These are phyloP conservation scores for Gaeumannomyces sp. DNA, from an alignment of 2,329 filamentous ascomycete genomes.

Conservation along the genomic window DNA sequence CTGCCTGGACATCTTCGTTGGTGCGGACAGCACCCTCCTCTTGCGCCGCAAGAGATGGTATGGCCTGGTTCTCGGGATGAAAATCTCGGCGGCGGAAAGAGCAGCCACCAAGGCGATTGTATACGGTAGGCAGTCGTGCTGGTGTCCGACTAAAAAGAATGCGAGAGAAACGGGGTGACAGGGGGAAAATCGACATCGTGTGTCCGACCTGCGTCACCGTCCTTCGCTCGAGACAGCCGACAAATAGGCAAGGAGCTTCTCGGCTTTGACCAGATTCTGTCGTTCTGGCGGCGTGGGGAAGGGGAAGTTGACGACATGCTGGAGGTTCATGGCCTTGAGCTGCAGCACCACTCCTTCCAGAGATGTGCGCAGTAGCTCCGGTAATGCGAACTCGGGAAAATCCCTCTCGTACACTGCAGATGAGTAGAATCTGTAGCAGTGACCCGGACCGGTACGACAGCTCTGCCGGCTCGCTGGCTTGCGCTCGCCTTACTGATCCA, in stretches of 20 bases:
- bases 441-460: slow-evolving; percentile 88
- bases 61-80: slow-evolving; percentile 73
- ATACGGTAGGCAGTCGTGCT: slow-evolving; percentile 76
- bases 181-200: slow-evolving; percentile 80
- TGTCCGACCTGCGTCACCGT: slow-evolving; percentile 73
- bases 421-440: slow-evolving; percentile 92
- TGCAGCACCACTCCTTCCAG: slow-evolving; percentile 90
- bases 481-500: slow-evolving; percentile 99
- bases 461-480: slow-evolving; percentile 84
- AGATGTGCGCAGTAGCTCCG: slow-evolving; percentile 84
- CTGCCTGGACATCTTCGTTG: slow-evolving; percentile 64
- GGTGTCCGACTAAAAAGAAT: slow-evolving; percentile 85
- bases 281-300: slow-evolving; percentile 87
- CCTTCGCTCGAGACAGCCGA: slow-evolving; percentile 69
- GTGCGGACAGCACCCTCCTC: slow-evolving; percentile 45
- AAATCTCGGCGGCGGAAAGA: slow-evolving; percentile 81
- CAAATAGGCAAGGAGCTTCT: slow-evolving; percentile 79
- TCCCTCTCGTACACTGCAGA: slow-evolving; percentile 90
- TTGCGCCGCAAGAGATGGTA: slow-evolving; percentile 48
- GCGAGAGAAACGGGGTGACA: slow-evolving; percentile 84
- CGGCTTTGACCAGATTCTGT: slow-evolving; percentile 70
- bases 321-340: slow-evolving; percentile 89
- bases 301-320: slow-evolving; percentile 87
- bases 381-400: slow-evolving; percentile 78
- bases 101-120: slow-evolving; percentile 84